Conservation (phyloP, 768 basidiomycete species). For the Mycena indigotica region DNA sequence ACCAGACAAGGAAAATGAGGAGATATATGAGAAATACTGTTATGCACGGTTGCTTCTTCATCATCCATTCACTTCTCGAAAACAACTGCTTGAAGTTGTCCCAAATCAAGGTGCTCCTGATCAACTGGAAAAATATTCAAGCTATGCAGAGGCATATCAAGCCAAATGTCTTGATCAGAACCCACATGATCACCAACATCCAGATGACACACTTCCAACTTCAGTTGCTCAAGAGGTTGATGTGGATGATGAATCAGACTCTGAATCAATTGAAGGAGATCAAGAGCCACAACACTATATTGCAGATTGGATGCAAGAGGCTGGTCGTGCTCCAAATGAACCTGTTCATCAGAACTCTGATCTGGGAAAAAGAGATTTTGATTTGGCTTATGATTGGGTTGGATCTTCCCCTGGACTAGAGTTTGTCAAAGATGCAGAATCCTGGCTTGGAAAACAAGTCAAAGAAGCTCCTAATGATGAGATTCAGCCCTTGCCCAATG, state of each 20-base stretch:
- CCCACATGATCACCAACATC: conserved; percentile 1
- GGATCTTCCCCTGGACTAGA: conserved; percentile 14
- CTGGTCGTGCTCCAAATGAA: conserved; percentile 21
- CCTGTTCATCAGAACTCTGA: too few species aligned
- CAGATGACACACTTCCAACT: conserved; percentile 11
- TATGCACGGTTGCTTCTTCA: conserved; percentile 21
- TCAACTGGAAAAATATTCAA: not conserved
- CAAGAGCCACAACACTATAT: conserved; percentile 19
- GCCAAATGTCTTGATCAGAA: conserved; percentile 2
- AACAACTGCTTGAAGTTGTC: too few species aligned
- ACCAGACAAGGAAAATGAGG: conserved; percentile 6
- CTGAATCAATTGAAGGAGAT: too few species aligned
- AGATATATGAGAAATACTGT: conserved; percentile 23
- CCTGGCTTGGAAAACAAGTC: conserved; percentile 22
- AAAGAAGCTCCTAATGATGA: conserved; percentile 28
- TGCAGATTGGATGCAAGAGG: conserved; percentile 28
- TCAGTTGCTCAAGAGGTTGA: not conserved
- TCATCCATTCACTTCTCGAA: conserved; percentile 19
- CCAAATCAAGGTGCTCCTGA: too few species aligned
- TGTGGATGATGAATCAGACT: conserved; percentile 18
- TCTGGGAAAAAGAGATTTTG: conserved; percentile 24
- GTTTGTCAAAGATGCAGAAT: conserved; percentile 8
- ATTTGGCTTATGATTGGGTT: conserved; percentile 28
- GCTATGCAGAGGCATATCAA: conserved; percentile 19
- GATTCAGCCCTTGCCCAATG: conserved; percentile 22